Conservation (phyloP, 805 yeast species). For the Monosporozyma aerobia region DNA sequence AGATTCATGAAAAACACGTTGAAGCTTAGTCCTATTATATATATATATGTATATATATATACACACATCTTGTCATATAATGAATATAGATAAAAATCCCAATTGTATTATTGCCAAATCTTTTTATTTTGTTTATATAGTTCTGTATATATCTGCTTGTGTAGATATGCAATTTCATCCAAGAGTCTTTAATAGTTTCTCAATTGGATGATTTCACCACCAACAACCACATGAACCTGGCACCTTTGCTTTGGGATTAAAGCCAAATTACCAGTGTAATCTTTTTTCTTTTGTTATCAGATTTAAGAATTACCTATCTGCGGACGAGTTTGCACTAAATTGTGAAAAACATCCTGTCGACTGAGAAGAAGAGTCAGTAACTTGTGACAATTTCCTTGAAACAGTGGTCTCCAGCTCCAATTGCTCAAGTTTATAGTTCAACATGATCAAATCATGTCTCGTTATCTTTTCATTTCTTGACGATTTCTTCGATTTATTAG, state of each 20-base stretch:
- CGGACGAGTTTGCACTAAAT: background rate
- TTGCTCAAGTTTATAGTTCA: background rate
- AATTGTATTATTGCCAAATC: no score
- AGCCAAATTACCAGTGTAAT: no score
- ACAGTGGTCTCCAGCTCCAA: background rate
- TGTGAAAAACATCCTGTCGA: background rate
- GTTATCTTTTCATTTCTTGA: conserved; percentile 1
- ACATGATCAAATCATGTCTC: conserved; percentile 3
- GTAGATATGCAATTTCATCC: no score
- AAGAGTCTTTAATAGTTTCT: no score
- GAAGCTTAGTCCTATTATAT: conserved; percentile 3
- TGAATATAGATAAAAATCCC: background rate
- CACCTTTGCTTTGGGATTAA: no score
- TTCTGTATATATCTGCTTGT: no score
- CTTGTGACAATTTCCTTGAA: background rate
- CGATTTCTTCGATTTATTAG: background rate
- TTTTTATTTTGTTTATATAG: no score
- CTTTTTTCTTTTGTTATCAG: no score
- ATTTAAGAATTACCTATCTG: background rate
- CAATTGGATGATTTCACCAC: no score
- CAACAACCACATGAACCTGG: no score
- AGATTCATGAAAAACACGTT: conserved; percentile 72
- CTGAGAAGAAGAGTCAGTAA: background rate
- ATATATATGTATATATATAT: background rate
- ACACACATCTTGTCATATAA: background rate